Evolutionary conservation across 306 rosid species (phyloP).

Genomic region (Ceratonia siliqua): DNA sequence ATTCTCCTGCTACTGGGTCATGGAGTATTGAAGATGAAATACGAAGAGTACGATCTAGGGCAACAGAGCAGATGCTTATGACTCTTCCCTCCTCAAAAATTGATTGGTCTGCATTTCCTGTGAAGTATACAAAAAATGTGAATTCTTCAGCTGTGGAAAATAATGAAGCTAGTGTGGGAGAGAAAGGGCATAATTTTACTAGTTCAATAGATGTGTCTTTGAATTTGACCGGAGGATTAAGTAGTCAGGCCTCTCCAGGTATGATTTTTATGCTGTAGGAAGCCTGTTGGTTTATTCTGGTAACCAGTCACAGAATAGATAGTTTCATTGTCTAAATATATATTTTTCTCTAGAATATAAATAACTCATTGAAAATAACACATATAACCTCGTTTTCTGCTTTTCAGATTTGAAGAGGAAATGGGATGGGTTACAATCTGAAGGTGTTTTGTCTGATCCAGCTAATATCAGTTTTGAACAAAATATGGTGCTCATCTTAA

Average conservation of each 20-base stretch:
- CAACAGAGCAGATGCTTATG: conserved; percentile 88
- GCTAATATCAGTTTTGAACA: conserved; percentile 41
- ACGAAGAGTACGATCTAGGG: conserved; percentile 82
- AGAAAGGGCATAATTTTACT: conserved; percentile 37
- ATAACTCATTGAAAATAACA: conserved; percentile 29
- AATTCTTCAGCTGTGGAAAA: conserved; percentile 46
- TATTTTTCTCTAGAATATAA: conserved; percentile 14
- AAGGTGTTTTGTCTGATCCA: conserved; percentile 42
- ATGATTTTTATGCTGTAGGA: conserved; percentile 27
- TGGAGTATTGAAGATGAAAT: conserved; percentile 97
- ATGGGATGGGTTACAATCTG: conserved; percentile 43
- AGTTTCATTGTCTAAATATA: conserved; percentile 22
- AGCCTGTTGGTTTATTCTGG: conserved; percentile 28
- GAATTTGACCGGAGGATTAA: conserved; percentile 37
- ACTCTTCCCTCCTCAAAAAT: conserved; percentile 68
- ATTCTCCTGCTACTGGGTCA: conserved; percentile 63
- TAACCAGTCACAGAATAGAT: background rate
- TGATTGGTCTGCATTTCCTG: conserved; percentile 61
- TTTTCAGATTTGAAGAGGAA: conserved; percentile 54
- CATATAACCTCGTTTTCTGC: conserved; percentile 33
- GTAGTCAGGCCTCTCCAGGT: conserved; percentile 46
- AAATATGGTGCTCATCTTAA: conserved; percentile 57
- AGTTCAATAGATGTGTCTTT: conserved; percentile 41
- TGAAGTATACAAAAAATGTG: conserved; percentile 44
- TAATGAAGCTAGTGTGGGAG: conserved; percentile 40